These are phyloP conservation scores for Hypoxylon sp. DNA, from an alignment of 2,329 filamentous ascomycete species.

Conservation along the genomic window DNA sequence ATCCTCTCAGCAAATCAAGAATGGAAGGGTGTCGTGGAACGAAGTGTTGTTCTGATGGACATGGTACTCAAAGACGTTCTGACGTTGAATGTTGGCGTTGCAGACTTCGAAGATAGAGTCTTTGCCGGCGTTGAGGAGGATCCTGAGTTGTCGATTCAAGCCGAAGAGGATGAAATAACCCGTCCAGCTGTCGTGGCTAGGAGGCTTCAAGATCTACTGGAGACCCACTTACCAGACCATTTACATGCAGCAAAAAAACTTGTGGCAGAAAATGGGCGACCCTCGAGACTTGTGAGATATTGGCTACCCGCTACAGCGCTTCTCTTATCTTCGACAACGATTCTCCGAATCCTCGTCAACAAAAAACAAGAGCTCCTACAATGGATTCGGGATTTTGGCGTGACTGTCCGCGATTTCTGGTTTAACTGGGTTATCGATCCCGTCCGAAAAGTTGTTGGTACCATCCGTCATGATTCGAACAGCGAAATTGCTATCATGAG, in stretches of 20 bases:
- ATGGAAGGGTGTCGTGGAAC: conserved; percentile 81
- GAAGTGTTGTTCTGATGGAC: conserved; percentile 88
- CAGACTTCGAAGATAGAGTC: conserved; percentile 76
- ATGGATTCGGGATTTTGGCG: conserved; percentile 85
- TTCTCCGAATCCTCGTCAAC: conserved; percentile 83
- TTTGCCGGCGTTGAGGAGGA: conserved; percentile 75
- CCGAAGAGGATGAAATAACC: conserved; percentile 62
- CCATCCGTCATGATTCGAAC: conserved; percentile 91
- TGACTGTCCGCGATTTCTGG: conserved; percentile 90
- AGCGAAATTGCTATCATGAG: conserved; percentile 98
- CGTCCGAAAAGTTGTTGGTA: conserved; percentile 84
- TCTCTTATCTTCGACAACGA: conserved; percentile 86
- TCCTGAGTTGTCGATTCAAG: conserved; percentile 68
- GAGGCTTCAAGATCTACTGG: conserved; percentile 78
- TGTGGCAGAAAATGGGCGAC: conserved; percentile 78
- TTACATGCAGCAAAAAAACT: conserved; percentile 68
- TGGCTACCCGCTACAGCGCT: conserved; percentile 84
- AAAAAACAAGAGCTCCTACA: conserved; percentile 81
- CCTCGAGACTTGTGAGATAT: conserved; percentile 82
- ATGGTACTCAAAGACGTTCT: conserved; percentile 82
- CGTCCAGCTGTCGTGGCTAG: conserved; percentile 74
- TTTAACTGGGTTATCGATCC: conserved; percentile 96
- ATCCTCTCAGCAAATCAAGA: conserved; percentile 62
- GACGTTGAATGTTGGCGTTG: conserved; percentile 72
- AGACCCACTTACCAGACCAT: conserved; percentile 78